Base-by-base conservation (phyloP, 345 rosid species). In the Laguncularia racemosa region DNA sequence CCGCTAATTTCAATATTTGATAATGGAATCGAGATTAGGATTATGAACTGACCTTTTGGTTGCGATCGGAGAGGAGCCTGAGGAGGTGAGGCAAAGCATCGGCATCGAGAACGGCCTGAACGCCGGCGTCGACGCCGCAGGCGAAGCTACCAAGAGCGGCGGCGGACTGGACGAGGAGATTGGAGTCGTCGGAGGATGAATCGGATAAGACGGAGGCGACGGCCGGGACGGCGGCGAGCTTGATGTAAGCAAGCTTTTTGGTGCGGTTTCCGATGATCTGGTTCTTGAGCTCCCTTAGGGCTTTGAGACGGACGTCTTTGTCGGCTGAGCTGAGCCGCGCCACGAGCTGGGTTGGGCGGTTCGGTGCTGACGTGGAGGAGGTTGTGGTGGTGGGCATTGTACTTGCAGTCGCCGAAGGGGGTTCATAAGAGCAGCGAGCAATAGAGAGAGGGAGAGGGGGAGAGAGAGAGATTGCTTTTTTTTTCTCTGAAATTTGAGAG, bases 81-180 rank as follows among this genome's bases (percentile, higher is more conserved):
- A 77, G 56, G 5, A 89, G 83, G 73, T 56, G 70, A 49, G 89
- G 80, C 52, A 89, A 73, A 17, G 82, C 82, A 16, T 91, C 95
- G 26, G 97, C 80, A 33, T 83, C 90, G n/a, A 87, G 78, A 56
- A 89, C 95, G 21, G 95, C 96, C 44, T 58, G 79, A 60, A 82
- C 99, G 13, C 97, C 97, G 53, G 86, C 88, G 56, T 87, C 92
- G 66, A 89, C 81, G 68, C 97, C 95, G 69, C 97, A 93, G 54
- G 97, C 97, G 57, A 93, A 93, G 78, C 96, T 85, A n/a, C 99
- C 99, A 1, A 93, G 78, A 51, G 80, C 83, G 7, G 90, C 92
- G 3, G 95, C 92, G 20, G 96, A 85, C 80, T 87, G 97, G 28
- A 93, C 80, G 50, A 93, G 77, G 71, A 92, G 77, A 74, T 78